phyloP scores from a whole-genome alignment of 164 flowering plant species.

The Umbilicus rupestris region DNA sequence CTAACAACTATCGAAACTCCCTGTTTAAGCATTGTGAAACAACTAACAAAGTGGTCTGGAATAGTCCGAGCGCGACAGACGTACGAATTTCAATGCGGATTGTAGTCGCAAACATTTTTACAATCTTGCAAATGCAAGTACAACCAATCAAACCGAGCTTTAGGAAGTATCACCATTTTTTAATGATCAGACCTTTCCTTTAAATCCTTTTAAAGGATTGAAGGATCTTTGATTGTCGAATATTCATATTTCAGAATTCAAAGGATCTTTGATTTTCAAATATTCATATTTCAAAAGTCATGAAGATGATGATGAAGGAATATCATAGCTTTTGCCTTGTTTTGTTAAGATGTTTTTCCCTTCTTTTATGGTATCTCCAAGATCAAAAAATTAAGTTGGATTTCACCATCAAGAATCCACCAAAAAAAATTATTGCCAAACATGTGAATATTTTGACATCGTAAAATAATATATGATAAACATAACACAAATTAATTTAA shows the following conservation, averaged over 20 bases:
- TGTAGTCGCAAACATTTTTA: conserved; percentile 8
- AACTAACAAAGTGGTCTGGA: too few relatives aligned
- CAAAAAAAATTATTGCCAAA: conserved; percentile 3
- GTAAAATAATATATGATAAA: too few relatives aligned
- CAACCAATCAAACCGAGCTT: conserved; percentile 8
- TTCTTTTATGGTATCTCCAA: too few relatives aligned
- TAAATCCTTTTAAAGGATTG: conserved; percentile 5
- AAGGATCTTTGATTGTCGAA: background rate
- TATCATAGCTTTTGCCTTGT: conserved; percentile 8
- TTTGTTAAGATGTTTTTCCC: background rate
- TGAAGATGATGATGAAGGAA: conserved; percentile 11
- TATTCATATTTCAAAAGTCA: conserved; percentile 12
- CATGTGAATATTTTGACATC: background rate
- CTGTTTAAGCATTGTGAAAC: too few relatives aligned
- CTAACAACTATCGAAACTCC: too few relatives aligned
- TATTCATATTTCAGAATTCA: conserved; percentile 11
- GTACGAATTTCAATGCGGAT: too few relatives aligned
- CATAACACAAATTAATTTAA: too few relatives aligned
- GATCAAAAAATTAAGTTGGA: conserved; percentile 1
- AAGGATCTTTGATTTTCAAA: background rate
- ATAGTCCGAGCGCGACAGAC: too few relatives aligned
- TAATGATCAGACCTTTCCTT: conserved; percentile 9
- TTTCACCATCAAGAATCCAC: conserved; percentile 6
- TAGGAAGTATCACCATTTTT: conserved; percentile 8
- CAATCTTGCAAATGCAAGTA: conserved; percentile 13